Evolutionary conservation across 371 early-diverging fungal genomes (phyloP).

Genomic region (Smittium mucronatum): DNA sequence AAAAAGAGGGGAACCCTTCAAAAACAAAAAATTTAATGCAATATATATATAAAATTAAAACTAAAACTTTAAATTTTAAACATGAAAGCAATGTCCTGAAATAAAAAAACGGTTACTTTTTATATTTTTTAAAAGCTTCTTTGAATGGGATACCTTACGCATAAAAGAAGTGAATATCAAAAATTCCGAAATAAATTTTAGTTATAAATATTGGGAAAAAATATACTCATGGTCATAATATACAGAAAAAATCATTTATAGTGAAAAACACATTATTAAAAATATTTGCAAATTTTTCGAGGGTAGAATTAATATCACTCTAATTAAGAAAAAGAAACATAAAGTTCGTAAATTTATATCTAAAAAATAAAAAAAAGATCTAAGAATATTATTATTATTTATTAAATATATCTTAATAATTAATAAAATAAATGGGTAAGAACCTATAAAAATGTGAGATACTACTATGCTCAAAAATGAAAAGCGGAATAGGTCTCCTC

Average conservation of each 20-base stretch:
- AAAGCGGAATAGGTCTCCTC: slow-evolving; percentile 4
- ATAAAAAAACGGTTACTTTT: neutral
- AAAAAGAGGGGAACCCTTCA: neutral
- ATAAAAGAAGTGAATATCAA: slow-evolving; percentile 7
- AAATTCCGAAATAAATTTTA: neutral
- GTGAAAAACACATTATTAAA: neutral
- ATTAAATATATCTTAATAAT: neutral
- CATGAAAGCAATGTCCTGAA: neutral
- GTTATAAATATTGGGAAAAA: neutral
- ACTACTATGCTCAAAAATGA: slow-evolving; percentile 2
- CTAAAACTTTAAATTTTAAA: neutral
- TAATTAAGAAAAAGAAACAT: too few species aligned
- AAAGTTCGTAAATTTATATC: too few species aligned
- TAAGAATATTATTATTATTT: neutral
- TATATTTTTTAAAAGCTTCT: neutral
- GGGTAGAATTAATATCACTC: slow-evolving; percentile 1
- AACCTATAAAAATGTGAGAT: neutral
- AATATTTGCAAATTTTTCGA: neutral
- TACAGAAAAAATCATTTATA: neutral
- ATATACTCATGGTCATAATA: neutral
- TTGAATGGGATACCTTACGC: neutral
- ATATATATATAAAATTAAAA: neutral
- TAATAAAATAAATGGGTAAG: neutral
- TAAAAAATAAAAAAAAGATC: slow-evolving; percentile 1
- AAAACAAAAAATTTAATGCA: neutral